Conservation (phyloP, 2,329 filamentous ascomycete genomes). For the Grosmannia clavigera region DNA sequence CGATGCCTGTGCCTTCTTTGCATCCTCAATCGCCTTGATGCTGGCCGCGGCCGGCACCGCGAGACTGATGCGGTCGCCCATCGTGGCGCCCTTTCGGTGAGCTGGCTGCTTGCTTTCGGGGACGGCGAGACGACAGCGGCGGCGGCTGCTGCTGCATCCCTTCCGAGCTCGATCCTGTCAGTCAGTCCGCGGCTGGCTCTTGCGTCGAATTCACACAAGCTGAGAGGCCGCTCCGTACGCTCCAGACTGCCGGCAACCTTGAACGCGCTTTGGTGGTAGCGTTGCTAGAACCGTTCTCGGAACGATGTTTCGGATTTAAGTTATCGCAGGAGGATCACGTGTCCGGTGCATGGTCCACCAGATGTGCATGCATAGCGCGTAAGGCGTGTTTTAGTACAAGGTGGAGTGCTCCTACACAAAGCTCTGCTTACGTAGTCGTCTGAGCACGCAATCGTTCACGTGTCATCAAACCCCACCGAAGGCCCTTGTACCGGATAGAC, state of each 20-base stretch:
- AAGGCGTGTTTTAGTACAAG: too few relatives aligned
- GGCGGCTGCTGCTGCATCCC: neutral
- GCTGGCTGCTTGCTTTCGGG: neutral
- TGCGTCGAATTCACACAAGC: neutral
- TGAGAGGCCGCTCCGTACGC: neutral
- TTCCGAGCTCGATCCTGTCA: neutral
- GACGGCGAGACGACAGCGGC: neutral
- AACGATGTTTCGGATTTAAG: neutral
- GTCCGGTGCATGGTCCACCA: neutral
- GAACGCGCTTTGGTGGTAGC: neutral
- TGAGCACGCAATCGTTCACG: too few relatives aligned
- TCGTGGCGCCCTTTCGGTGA: neutral
- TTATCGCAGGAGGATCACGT: neutral
- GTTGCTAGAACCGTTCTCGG: neutral
- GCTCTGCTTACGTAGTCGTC: too few relatives aligned
- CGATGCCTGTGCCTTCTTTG: constrained; percentile 46
- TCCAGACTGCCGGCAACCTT: neutral
- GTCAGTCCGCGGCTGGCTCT: neutral
- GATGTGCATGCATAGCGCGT: too few relatives aligned
- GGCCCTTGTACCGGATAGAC: too few relatives aligned
- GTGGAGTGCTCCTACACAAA: too few relatives aligned
- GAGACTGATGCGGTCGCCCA: neutral
- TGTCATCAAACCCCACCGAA: too few relatives aligned
- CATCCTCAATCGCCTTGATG: constrained; percentile 48
- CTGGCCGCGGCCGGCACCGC: constrained; percentile 6